phyloP scores from a whole-genome alignment of 192 early-diverging fungal genomes.

The Backusella tuberculispora region DNA sequence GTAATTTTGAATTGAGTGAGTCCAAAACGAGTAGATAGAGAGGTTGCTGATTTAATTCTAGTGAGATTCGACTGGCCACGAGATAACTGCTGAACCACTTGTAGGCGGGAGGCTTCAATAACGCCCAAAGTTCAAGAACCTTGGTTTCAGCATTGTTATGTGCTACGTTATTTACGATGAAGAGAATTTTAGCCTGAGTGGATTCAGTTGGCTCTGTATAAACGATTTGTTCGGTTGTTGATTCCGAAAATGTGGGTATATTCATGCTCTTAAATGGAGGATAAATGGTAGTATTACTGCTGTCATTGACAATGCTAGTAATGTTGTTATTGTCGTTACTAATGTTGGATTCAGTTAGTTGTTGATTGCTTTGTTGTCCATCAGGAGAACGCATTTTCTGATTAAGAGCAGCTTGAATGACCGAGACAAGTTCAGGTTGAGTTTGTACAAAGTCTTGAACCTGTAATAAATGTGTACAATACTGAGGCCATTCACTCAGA shows the following conservation, averaged over 20 bases:
- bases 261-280: slow-evolving; percentile 25
- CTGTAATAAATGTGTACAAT: slow-evolving; percentile 81
- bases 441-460: slow-evolving; percentile 79
- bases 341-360: background rate
- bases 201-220: slow-evolving; percentile 62
- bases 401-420: slow-evolving; percentile 47
- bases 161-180: slow-evolving; percentile 96
- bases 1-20: slow-evolving; percentile 62
- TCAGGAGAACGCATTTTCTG: slow-evolving; percentile 18
- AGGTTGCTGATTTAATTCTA: slow-evolving; percentile 95
- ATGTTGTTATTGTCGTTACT: background rate
- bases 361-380: slow-evolving; percentile 33
- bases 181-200: slow-evolving; percentile 92
- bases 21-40: slow-evolving; percentile 89
- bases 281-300: background rate
- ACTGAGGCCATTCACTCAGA: slow-evolving; percentile 89
- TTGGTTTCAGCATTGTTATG: slow-evolving; percentile 84
- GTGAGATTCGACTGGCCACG: slow-evolving; percentile 91
- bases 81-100: slow-evolving; percentile 97
- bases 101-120: slow-evolving; percentile 62
- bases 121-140: slow-evolving; percentile 71
- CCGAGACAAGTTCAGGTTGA: slow-evolving; percentile 71
- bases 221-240: background rate
- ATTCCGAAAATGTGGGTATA: slow-evolving; percentile 16
- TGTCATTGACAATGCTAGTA: background rate